Base-by-base conservation (phyloP, 805 yeast species). In the Candida patagonica region DNA sequence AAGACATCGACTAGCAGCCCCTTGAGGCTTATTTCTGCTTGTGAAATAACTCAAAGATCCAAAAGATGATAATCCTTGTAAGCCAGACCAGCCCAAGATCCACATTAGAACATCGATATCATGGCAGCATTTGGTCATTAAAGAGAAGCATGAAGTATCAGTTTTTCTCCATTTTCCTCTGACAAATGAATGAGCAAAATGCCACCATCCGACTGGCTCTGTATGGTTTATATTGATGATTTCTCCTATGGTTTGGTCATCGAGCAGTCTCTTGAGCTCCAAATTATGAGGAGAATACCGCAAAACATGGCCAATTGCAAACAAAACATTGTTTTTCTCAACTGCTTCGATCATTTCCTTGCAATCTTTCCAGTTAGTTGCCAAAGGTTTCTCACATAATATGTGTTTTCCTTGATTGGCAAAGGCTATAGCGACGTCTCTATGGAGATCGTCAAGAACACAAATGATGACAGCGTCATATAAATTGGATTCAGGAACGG, bases 91-190 rank as follows among this genome's bases (percentile, higher is more conserved):
- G 17, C 55, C 52, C 17, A 46, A 34, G 23, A 51, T 20, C 55
- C 55, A 51, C 45, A 51, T 37, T 30, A 51, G 31, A 6, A 51
- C 45, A 38, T 51, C 55, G 19, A 51, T 41, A 26, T 51, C 55
- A 32, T 51, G 55, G 40, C 55, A 51, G 43, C 51, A 51, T 38
- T 51, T 51, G 15, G 55, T 44, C 55, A 51, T 50, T 8, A 51
- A 46, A 17, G 51, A 42, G 42, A 51, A 50, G 24, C 51, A 42
- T 10, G 51, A 40, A 6, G 43, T 33, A 2, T 46, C 48, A 35
- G 44, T 42, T 21, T 41, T 31, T 15, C 47, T 34, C 55, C 55
- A 51, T 38, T 51, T 50, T 8, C 55, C 55, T 17, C 55, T 47
- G 8, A 51, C 55, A 41, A 42, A 51, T 17, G 55, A 51, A 34